phyloP scores from a whole-genome alignment of 1,139 yeast genomes.

The Scheffersomyces segobiensis region DNA sequence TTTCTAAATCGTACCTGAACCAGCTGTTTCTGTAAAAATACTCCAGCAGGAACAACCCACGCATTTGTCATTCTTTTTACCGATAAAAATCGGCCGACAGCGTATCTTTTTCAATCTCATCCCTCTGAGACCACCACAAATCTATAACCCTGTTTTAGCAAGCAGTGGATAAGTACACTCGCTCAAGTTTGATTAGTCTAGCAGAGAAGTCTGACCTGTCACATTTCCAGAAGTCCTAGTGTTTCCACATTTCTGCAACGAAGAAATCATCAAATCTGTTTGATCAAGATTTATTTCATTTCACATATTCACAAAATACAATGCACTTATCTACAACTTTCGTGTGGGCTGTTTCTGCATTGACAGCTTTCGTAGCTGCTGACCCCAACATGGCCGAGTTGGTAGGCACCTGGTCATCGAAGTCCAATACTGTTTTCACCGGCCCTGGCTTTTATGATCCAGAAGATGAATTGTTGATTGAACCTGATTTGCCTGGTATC shows the following conservation, averaged over 20 bases:
- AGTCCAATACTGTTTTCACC: constrained; percentile 90
- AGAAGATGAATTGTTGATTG: constrained; percentile 87
- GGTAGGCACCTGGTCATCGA: constrained; percentile 94
- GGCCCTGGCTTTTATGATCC: constrained; percentile 98
- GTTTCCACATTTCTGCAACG: not conserved
- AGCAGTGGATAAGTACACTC: not conserved
- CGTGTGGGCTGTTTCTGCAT: constrained; percentile 3
- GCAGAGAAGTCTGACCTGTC: not conserved
- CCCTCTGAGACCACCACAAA: not conserved
- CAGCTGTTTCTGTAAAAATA: not conserved
- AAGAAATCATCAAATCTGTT: not conserved
- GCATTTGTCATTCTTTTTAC: not conserved
- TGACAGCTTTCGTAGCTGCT: constrained; percentile 7
- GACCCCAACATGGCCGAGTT: constrained; percentile 36
- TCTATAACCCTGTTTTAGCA: not conserved
- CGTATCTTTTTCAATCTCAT: not conserved
- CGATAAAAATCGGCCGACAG: not conserved
- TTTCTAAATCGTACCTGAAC: not conserved
- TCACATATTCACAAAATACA: not conserved
- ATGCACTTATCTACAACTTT: not conserved
- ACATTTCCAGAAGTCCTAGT: not conserved
- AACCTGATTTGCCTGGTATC: constrained; percentile 93
- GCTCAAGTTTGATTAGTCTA: not conserved
- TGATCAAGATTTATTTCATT: not conserved
- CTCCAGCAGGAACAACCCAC: not conserved